Conservation (phyloP, 106 monocot species). For the Vanilla planifolia region DNA sequence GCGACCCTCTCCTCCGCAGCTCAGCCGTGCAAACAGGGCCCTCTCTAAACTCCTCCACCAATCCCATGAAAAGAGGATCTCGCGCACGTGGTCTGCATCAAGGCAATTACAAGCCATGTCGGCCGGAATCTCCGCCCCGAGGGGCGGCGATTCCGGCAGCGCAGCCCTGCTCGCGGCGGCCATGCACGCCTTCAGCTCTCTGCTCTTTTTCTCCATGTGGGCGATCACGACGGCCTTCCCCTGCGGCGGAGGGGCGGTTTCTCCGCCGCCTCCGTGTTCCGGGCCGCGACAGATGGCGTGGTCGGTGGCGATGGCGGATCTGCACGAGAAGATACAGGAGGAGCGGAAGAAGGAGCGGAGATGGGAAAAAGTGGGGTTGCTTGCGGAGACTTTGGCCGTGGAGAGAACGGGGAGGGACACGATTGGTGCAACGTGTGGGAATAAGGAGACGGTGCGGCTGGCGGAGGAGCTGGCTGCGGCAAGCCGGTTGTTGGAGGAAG, state of each 20-base stretch:
- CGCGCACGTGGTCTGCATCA: too few species aligned
- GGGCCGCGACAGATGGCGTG: conserved; percentile 21
- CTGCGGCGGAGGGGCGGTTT: neutral
- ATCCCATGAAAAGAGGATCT: too few species aligned
- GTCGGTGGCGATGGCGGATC: conserved; percentile 28
- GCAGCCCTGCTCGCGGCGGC: conserved; percentile 23
- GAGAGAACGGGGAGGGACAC: conserved; percentile 29
- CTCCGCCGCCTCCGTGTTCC: neutral
- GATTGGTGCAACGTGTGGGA: conserved; percentile 16
- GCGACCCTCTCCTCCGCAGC: neutral
- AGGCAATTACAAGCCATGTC: too few species aligned
- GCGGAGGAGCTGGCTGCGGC: conserved; percentile 44
- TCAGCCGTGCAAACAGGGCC: conserved; percentile 40
- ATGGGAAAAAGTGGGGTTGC: conserved; percentile 12
- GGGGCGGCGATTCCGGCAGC: conserved; percentile 5
- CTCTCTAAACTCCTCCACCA: conserved; percentile 32
- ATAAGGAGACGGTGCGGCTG: neutral
- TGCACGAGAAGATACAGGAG: conserved; percentile 53
- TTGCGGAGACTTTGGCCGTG: conserved; percentile 47
- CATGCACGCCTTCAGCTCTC: conserved; percentile 50
- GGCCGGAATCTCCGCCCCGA: conserved; percentile 14
- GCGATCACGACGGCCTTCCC: conserved; percentile 41
- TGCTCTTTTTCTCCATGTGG: conserved; percentile 53
- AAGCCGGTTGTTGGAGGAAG: conserved; percentile 37
- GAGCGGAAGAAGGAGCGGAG: conserved; percentile 39